Base-by-base conservation (phyloP, 768 basidiomycete genomes). In the Chalciporus piperatus region DNA sequence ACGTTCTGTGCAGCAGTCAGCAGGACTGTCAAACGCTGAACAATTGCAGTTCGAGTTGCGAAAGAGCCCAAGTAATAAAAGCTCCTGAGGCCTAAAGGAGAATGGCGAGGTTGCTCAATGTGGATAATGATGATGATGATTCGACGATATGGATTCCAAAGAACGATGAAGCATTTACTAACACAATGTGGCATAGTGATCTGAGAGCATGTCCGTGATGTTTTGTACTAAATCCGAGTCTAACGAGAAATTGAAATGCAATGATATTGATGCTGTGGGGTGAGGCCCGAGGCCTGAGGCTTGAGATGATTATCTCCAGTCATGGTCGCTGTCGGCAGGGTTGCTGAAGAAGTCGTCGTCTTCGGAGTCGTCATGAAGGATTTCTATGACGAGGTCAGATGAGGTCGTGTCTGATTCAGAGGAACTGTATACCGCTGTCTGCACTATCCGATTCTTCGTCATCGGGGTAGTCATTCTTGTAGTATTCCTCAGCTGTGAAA, bases 381-480 rank as follows among this genome's bases (percentile, higher is more conserved):
- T 77, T 54, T 85, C 85, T 84, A 53, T 32, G 30, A 32, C 8
- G 4, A 13, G 30, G 13, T 32, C 42, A 27, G 45, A 14, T n/a
- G 47, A 33, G 43, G 39, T 37, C 20, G 19, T 20, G 51, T 55
- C 32, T 50, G 47, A 12, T 47, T 32, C 30, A 32, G 30, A 10
- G 30, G 16, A 22, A 16, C 4, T 20, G 60, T 59, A 25, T 56
- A 73, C 73, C 75, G 61, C 72, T 76, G 38, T 68, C 70, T 28
- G 73, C 72, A 16, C 66, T 71, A 20, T 72, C 72, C 10, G 72
- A 70, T 22, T 74, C 70, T 35, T 84, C 82, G 44, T 85, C 89
- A 23, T 89, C 87, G 6, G 89, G 89, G 58, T 92, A 92, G 62
- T 92, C 89, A 52, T 92, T 92, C 60, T 81, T 88, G 69, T 89